These are phyloP conservation scores for Guadua angustifolia DNA, from an alignment of 176 grass and related monocot species.

Conservation along the genomic window DNA sequence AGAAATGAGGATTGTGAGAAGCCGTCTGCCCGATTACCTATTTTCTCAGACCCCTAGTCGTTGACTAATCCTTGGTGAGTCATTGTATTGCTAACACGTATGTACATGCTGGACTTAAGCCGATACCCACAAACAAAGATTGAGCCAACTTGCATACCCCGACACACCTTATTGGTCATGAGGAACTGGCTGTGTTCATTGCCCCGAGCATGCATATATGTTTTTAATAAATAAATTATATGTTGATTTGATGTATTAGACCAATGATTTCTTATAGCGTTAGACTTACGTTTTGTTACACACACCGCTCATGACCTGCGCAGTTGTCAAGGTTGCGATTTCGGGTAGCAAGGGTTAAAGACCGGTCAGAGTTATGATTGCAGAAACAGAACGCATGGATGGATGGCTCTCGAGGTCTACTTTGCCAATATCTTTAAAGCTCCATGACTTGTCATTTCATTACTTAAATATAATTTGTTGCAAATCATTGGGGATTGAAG, in stretches of 20 bases:
- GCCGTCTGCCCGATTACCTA: not conserved
- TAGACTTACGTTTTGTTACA: constrained; percentile 1
- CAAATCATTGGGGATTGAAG: too few species aligned
- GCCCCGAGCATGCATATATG: not conserved
- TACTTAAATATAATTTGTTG: constrained; percentile 20
- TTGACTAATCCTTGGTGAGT: not conserved
- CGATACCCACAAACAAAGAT: not conserved
- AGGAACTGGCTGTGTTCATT: constrained; percentile 1
- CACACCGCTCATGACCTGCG: constrained; percentile 15
- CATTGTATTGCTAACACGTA: not conserved
- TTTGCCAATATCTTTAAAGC: constrained; percentile 15
- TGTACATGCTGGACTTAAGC: not conserved
- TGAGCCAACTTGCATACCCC: not conserved
- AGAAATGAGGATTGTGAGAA: constrained; percentile 1
- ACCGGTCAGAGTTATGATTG: constrained; percentile 86
- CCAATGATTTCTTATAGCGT: not conserved
- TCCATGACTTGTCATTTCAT: not conserved
- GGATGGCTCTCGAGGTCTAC: constrained; percentile 86
- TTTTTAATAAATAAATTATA: not conserved
- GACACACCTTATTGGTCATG: not conserved
- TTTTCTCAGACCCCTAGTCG: not conserved
- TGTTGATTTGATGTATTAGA: not conserved
- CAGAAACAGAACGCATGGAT: constrained; percentile 90
- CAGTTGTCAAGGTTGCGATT: constrained; percentile 95
- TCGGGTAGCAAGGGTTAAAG: constrained; percentile 83